A percentile compares a stretch with the other conserved stretches of the same genome.
Evolutionary conservation across 306 rosid species (phyloP).

Genomic region (Abrus pulchellus): DNA sequence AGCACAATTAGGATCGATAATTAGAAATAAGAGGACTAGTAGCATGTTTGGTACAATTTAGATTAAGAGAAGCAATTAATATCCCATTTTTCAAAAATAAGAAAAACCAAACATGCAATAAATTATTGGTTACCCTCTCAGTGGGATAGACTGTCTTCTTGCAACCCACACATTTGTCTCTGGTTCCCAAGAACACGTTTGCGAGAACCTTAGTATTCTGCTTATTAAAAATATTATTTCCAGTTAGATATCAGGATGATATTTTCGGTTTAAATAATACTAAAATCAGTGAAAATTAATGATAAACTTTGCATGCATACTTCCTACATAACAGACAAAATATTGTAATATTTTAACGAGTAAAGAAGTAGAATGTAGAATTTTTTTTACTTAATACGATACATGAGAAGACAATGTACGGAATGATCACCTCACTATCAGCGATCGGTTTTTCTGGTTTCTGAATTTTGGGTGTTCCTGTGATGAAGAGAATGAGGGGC

Average conservation of each 20-base stretch:
- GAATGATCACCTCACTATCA: constrained; percentile 58
- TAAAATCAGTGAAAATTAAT: not conserved
- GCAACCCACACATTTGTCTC: constrained; percentile 81
- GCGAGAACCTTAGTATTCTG: constrained; percentile 68
- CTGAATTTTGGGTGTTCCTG: constrained; percentile 76
- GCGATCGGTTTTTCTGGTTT: constrained; percentile 58
- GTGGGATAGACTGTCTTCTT: constrained; percentile 78
- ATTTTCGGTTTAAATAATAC: not conserved
- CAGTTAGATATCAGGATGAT: not conserved
- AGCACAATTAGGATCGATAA: not conserved
- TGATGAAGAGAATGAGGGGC: constrained; percentile 41
- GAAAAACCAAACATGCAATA: no score
- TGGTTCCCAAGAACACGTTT: constrained; percentile 71
- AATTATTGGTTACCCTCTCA: constrained; percentile 66
- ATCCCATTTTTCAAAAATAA: no score
- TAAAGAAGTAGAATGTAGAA: no score
- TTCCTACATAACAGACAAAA: no score
- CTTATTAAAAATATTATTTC: not conserved
- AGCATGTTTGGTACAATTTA: no score
- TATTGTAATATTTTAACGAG: no score
- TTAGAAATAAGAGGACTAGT: not conserved
- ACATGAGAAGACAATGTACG: constrained; percentile 1
- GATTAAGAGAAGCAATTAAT: no score
- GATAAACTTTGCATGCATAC: no score
- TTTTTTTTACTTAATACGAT: no score